Percentiles rank a stretch among this genome's conserved stretches.
These are phyloP conservation scores for Telfairia occidentalis DNA, from an alignment of 331 rosid genomes.

Conservation along the genomic window DNA sequence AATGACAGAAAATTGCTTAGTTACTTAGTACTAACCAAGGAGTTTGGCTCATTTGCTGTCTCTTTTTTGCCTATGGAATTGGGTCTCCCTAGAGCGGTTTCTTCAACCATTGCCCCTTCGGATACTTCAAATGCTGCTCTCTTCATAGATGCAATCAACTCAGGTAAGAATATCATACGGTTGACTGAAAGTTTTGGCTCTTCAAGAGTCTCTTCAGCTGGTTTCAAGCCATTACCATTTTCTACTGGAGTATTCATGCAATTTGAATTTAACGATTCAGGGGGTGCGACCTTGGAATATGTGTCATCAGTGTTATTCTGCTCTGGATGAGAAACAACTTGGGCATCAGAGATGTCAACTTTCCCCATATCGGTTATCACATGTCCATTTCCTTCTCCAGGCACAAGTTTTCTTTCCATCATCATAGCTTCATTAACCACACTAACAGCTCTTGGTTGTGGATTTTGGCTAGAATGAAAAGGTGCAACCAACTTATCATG, in stretches of 20 bases:
- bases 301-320: conserved; percentile 24
- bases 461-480: conserved; percentile 6
- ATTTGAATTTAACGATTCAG: conserved; percentile 23
- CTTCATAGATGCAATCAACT: conserved; percentile 74
- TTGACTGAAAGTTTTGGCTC: conserved; percentile 28
- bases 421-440: conserved; percentile 19
- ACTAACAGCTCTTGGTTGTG: conserved; percentile 14
- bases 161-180: conserved; percentile 60
- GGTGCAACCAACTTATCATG: conserved; percentile 25
- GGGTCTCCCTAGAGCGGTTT: conserved; percentile 21
- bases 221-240: conserved; percentile 24
- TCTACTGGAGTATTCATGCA: conserved; percentile 25
- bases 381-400: conserved; percentile 23
- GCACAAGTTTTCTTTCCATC: conserved; percentile 26
- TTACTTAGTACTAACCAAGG: conserved; percentile 39
- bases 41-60: conserved; percentile 36
- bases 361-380: conserved; percentile 20
- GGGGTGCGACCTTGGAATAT: conserved; percentile 19
- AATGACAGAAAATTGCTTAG: neutral
- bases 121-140: conserved; percentile 57
- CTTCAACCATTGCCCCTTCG: conserved; percentile 44
- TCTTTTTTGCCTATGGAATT: conserved; percentile 32
- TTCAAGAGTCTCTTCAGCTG: conserved; percentile 31
- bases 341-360: conserved; percentile 25
- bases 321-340: conserved; percentile 23